Evolutionary conservation across 2,329 filamentous ascomycete genomes (phyloP), one percentile per base, ranked within the genome.

Genomic region (Zymoseptoria tritici): DNA sequence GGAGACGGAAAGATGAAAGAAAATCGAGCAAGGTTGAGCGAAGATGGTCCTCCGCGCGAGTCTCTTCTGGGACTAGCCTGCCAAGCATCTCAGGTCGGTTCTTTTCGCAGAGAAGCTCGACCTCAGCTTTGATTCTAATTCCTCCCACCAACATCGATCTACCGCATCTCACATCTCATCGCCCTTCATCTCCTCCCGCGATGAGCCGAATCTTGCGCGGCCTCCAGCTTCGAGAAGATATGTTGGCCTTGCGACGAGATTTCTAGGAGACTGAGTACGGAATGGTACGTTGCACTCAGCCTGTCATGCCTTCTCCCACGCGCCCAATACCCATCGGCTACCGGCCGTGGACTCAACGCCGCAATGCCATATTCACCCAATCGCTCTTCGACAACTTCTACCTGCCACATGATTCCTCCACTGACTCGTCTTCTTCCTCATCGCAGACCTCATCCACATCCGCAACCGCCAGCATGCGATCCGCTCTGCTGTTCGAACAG

Each of bases 401-500:
- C 36, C 36, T 46, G 36, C 36, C 36, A 46, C 13, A 46, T 46
- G 36, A 46, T 16, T 29, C 26, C 26, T 16, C 36, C 36, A n/a
- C 36, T 46, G 36, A 61, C 61, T 55, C 29, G 16, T 13, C 60
- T 58, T 20, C 36, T 5, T 20, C 36, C n/a, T 49, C 58, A 36
- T 26, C 9, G 49, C 70, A 79, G 77, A 79, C 76, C 74, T 91
- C 89, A 68, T 86, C 88, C 63, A 81, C 82, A 63, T 80, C 88
- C 68, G 90, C 89, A 62, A 88, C 87, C 57, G 80, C 88, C 57
- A 89, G 55, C 58, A 71, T 71, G 68, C 65, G 86, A 70, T 85
- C 88, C 63, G 78, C 82, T 70, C 84, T 89, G 76, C 78, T 83
- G 65, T 97, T 97, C 76, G 88, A 94, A 70, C 82, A 83, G 73